Conservation (phyloP, 2,329 filamentous ascomycete species). For the Neonectria neomacrospora region DNA sequence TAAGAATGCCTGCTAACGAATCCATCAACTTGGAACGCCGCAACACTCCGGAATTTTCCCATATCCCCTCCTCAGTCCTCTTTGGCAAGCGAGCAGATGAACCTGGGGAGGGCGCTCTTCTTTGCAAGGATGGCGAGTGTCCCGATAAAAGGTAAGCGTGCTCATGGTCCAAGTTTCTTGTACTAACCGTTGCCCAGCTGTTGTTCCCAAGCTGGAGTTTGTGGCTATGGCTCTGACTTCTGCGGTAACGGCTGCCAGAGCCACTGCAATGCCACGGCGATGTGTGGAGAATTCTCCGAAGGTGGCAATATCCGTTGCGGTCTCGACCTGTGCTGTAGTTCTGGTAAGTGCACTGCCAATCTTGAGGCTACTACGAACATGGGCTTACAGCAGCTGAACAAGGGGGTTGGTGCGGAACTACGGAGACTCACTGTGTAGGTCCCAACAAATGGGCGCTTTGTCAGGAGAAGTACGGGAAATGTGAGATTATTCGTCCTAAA, state of each 20-base stretch:
- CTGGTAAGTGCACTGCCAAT: no score
- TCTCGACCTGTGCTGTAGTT: slow-evolving; percentile 46
- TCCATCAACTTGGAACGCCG: no score
- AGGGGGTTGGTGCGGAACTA: slow-evolving; percentile 42
- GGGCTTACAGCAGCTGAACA: no score
- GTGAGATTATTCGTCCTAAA: slow-evolving; percentile 29
- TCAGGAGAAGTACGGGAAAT: slow-evolving; percentile 50
- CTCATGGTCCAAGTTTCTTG: no score
- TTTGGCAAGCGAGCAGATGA: no score
- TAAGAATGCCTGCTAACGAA: no score
- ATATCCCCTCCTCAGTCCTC: no score
- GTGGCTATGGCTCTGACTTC: slow-evolving; percentile 11
- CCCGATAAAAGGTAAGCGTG: no score
- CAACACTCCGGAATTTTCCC: no score
- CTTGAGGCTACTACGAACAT: no score
- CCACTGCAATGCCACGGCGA: slow-evolving; percentile 43
- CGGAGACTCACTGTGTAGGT: slow-evolving; percentile 38
- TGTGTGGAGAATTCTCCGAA: slow-evolving; percentile 44
- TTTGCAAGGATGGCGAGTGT: no score
- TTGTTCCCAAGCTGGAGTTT: slow-evolving; percentile 13
- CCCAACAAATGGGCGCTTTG: slow-evolving; percentile 41
- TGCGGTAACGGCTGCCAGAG: slow-evolving; percentile 16
- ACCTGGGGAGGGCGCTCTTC: no score
- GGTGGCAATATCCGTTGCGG: slow-evolving; percentile 38
- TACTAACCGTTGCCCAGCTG: background rate